phyloP scores from a whole-genome alignment of 768 basidiomycete species.

The Xerocomus brunneocitrinus region DNA sequence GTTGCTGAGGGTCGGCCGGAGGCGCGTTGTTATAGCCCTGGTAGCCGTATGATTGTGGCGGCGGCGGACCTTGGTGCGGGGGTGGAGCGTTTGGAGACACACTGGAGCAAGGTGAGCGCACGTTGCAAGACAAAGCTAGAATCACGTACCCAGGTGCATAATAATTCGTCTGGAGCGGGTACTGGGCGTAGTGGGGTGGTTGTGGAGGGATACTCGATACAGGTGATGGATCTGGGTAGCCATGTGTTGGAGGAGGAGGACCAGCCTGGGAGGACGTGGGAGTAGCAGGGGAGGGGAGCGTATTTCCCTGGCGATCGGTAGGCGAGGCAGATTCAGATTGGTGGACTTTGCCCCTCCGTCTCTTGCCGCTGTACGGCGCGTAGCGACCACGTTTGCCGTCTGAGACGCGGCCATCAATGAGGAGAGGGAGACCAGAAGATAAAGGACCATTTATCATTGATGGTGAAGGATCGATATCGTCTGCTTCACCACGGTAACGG shows the following conservation, averaged over 20 bases:
- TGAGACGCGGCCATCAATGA: slow-evolving; percentile 42
- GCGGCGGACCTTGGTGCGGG: slow-evolving; percentile 19
- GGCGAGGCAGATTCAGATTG: slow-evolving; percentile 30
- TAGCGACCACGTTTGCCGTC: slow-evolving; percentile 45
- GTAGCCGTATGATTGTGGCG: slow-evolving; percentile 23
- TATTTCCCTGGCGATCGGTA: slow-evolving; percentile 22
- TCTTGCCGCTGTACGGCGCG: slow-evolving; percentile 42
- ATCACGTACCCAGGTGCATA: slow-evolving; percentile 29
- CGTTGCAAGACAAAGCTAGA: not conserved
- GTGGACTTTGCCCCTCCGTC: slow-evolving; percentile 34
- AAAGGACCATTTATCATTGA: slow-evolving; percentile 38
- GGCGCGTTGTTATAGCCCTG: slow-evolving; percentile 18
- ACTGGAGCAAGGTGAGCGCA: slow-evolving; percentile 16
- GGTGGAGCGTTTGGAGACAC: slow-evolving; percentile 21
- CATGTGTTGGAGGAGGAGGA: slow-evolving; percentile 22
- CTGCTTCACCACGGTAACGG: slow-evolving; percentile 79
- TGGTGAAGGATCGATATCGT: slow-evolving; percentile 54
- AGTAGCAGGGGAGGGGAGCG: slow-evolving; percentile 28
- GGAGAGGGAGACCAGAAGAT: slow-evolving; percentile 45
- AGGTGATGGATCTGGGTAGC: slow-evolving; percentile 28
- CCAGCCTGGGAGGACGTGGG: slow-evolving; percentile 26
- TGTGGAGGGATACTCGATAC: slow-evolving; percentile 22
- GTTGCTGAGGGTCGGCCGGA: slow-evolving; percentile 27
- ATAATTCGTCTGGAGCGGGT: slow-evolving; percentile 30
- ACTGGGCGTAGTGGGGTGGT: slow-evolving; percentile 32